Base-by-base conservation (phyloP, 495 filamentous ascomycete genomes). In the Elasticomyces elasticus region DNA sequence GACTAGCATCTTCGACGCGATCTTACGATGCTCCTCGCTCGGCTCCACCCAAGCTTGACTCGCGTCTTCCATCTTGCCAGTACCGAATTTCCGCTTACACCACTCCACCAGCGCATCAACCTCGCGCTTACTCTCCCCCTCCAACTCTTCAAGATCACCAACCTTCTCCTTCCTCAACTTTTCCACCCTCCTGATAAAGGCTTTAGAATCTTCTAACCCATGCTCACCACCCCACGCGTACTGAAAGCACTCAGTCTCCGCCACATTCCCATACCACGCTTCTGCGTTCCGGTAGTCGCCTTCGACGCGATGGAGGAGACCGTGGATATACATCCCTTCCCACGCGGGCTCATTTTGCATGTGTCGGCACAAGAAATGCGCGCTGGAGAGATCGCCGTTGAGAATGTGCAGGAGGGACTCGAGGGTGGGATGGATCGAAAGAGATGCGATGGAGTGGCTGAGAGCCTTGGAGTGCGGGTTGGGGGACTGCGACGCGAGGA, bases 361-460 rank as follows among this genome's bases (percentile, higher is more conserved):
- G 54, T 76, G 67, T 1, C 73, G 65, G 43, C 74, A 59, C 5
- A 75, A 66, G 58, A 76, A 76, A 57, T 76, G 73, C 5, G 73
- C 74, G 48, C 64, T 66, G 0, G 71, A 59, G 3, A 75, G 67
- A 58, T 76, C 72, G 43, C 56, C 53, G 61, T 76, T 74, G 22
- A 74, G 62, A 55, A 74, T 66, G 55, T 74, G 74, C 9, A 76
- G 67, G n/a, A 67, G 61, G 0, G 69, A 54, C 62, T 76, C 74
- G 23, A 74, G 65, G 15, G 67, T 67, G 1, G 73, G 72, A 49
- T 76, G 72, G 4, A 75, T 52, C n/a, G 55, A 58, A 3, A 72
- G 58, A 12, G 61, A 48, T 17, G 73, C 47, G 52, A 75, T 76
- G 1, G 40, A 11, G 22, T 55, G 44, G 41, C 48, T 38, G 12